Evolutionary conservation across 2,329 filamentous ascomycete genomes (phyloP).

Genomic region (Fusarium pseudograminearum): DNA sequence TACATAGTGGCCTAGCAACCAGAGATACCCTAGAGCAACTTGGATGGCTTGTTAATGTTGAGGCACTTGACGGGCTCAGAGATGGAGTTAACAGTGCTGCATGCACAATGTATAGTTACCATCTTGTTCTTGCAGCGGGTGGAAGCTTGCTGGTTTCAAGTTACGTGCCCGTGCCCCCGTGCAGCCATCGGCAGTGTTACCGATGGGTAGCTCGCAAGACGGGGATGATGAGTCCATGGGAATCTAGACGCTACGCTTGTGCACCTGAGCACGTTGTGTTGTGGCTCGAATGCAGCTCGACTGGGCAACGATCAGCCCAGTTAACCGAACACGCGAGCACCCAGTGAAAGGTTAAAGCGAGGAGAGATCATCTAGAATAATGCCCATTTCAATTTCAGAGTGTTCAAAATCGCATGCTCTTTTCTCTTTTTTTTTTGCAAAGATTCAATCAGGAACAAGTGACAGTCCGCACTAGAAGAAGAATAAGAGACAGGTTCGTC

Average conservation of each 20-base stretch:
- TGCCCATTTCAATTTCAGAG: neutral
- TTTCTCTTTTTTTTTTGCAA: neutral
- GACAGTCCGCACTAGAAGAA: neutral
- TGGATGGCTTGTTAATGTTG: neutral
- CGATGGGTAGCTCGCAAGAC: constrained; percentile 26
- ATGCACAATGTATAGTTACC: neutral
- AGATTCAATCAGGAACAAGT: neutral
- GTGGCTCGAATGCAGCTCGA: constrained; percentile 21
- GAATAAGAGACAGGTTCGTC: neutral
- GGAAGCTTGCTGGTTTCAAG: constrained; percentile 30
- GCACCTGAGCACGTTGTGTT: constrained; percentile 37
- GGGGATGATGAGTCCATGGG: constrained; percentile 18
- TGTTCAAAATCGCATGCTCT: neutral
- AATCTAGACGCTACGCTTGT: constrained; percentile 42
- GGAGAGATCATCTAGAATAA: constrained; percentile 3
- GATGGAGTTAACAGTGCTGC: neutral
- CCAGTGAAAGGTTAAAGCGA: constrained; percentile 24
- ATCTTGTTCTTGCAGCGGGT: neutral
- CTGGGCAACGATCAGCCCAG: constrained; percentile 34
- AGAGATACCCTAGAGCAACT: constrained; percentile 24
- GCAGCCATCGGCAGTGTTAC: constrained; percentile 32
- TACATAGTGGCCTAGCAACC: constrained; percentile 4
- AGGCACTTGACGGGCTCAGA: neutral
- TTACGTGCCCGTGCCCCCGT: constrained; percentile 23
- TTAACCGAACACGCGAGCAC: constrained; percentile 14